These are phyloP conservation scores for Ormosia semicastrata DNA, from an alignment of 306 rosid genomes.

Conservation along the genomic window DNA sequence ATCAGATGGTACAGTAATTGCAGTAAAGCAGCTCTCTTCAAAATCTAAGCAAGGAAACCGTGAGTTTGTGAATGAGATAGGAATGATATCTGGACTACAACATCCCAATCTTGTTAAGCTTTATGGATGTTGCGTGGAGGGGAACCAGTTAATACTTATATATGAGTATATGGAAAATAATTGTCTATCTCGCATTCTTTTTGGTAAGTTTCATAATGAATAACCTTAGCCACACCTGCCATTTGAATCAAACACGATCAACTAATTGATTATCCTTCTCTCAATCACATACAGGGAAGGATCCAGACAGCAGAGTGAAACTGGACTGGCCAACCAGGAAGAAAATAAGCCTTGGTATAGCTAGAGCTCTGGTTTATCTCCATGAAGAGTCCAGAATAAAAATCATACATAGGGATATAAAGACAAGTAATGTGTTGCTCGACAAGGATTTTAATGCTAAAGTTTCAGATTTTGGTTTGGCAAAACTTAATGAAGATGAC, in stretches of 20 bases:
- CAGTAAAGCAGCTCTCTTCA: slow-evolving; percentile 89
- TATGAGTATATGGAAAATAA: slow-evolving; percentile 96
- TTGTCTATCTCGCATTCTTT: slow-evolving; percentile 84
- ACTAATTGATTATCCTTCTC: slow-evolving; percentile 14
- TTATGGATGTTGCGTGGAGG: slow-evolving; percentile 89
- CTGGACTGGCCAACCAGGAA: slow-evolving; percentile 83
- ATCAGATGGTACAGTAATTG: slow-evolving; percentile 80
- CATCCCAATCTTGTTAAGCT: slow-evolving; percentile 97
- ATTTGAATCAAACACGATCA: background rate
- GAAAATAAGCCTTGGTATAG: slow-evolving; percentile 88
- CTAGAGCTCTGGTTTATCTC: slow-evolving; percentile 85
- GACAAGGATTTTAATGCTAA: slow-evolving; percentile 85
- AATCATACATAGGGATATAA: slow-evolving; percentile 90
- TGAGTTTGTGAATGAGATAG: slow-evolving; percentile 90
- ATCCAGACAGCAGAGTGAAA: slow-evolving; percentile 45
- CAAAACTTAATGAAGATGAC: slow-evolving; percentile 87
- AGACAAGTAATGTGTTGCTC: slow-evolving; percentile 92
- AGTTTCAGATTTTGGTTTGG: slow-evolving; percentile 96
- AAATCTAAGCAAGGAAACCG: slow-evolving; percentile 98
- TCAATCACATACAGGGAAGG: slow-evolving; percentile 49
- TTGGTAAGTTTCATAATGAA: slow-evolving; percentile 53
- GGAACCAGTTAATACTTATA: slow-evolving; percentile 76
- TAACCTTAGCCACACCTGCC: background rate
- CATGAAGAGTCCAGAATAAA: slow-evolving; percentile 85
- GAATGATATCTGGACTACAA: slow-evolving; percentile 88